Percentiles rank a stretch among this genome's conserved stretches.
phyloP scores from a whole-genome alignment of 2,329 filamentous ascomycete species.

The Colletotrichum falcatum region DNA sequence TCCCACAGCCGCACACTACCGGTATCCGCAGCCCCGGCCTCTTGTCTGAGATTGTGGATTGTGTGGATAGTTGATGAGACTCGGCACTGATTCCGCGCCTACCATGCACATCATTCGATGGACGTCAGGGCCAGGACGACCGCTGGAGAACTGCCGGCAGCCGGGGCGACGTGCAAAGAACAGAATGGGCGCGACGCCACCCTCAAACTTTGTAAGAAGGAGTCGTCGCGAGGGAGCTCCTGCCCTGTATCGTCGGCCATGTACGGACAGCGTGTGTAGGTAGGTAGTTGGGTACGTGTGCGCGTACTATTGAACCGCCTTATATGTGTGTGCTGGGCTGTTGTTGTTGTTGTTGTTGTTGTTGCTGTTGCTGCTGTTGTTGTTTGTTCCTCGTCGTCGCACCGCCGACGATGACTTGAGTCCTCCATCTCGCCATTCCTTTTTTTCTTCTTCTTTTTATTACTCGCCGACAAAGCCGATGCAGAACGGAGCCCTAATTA shows the following conservation, averaged over 20 bases:
- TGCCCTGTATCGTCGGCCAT: neutral
- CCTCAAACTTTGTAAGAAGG: neutral
- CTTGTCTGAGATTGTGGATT: neutral
- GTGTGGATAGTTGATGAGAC: neutral
- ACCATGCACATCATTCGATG: constrained; percentile 1
- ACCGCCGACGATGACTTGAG: neutral
- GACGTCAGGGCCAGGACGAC: too few species aligned
- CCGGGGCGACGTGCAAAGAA: constrained; percentile 4
- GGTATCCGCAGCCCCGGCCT: neutral
- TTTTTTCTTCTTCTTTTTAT: too few species aligned
- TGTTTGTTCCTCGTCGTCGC: neutral
- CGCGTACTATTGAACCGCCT: neutral
- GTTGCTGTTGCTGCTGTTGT: neutral
- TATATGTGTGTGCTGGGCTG: too few species aligned
- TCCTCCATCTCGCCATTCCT: constrained; percentile 16
- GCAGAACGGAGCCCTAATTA: constrained; percentile 25
- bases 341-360: too few species aligned
- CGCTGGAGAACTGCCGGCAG: neutral
- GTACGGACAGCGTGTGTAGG: too few species aligned
- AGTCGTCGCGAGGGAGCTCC: neutral
- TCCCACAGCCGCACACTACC: too few species aligned
- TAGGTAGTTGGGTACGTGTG: neutral
- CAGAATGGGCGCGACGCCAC: neutral
- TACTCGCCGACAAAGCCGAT: constrained; percentile 21
- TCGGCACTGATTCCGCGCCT: constrained; percentile 7